Evolutionary conservation across 192 early-diverging fungal species (phyloP).

Genomic region (Backusella psychrophila): DNA sequence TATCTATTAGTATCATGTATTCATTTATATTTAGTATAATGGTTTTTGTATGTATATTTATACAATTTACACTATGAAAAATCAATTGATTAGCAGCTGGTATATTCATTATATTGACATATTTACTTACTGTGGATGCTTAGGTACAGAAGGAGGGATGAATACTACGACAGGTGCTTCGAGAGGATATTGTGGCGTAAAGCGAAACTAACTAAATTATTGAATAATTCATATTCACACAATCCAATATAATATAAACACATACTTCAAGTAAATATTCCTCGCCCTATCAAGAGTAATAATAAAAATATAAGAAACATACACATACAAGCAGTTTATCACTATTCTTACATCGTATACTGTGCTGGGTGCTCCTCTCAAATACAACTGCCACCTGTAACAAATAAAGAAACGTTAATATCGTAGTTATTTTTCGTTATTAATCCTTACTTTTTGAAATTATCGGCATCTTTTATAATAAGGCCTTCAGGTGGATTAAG

Average conservation of each 20-base stretch:
- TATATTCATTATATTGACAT: neutral
- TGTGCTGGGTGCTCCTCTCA: constrained; percentile 64
- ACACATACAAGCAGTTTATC: neutral
- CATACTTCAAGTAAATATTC: constrained; percentile 49
- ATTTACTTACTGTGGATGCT: constrained; percentile 67
- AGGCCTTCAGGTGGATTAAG: constrained; percentile 53
- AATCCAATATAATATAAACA: neutral
- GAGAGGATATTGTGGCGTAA: constrained; percentile 69
- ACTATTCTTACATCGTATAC: constrained; percentile 58
- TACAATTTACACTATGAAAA: constrained; percentile 10
- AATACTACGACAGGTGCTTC: constrained; percentile 75
- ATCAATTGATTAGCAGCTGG: neutral
- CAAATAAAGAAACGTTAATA: neutral
- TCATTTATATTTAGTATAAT: neutral
- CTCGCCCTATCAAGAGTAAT: constrained; percentile 36
- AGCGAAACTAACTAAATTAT: constrained; percentile 57
- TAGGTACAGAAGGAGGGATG: constrained; percentile 51
- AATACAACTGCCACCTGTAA: constrained; percentile 59
- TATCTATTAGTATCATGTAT: constrained; percentile 32
- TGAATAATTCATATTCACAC: neutral
- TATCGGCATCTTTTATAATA: constrained; percentile 46
- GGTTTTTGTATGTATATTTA: neutral
- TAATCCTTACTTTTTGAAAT: constrained; percentile 45
- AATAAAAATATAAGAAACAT: neutral
- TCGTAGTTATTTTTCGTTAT: neutral